These are phyloP conservation scores for Euphorbia peplus DNA, from an alignment of 345 rosid species.

Conservation along the genomic window DNA sequence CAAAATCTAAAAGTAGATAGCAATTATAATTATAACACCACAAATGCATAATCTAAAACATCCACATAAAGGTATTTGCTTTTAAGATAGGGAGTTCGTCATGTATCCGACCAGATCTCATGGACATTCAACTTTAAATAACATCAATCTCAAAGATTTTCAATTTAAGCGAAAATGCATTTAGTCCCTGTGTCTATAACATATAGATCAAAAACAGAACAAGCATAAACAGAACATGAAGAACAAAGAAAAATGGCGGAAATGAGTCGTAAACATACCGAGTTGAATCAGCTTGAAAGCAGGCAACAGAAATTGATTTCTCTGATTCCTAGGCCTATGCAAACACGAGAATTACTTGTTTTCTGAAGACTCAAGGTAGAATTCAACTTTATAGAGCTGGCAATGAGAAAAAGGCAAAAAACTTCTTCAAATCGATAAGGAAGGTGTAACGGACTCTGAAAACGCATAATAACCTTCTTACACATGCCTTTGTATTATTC, in stretches of 20 bases:
- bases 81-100: not conserved
- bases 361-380: not conserved
- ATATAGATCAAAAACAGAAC: not conserved
- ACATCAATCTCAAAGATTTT: not conserved
- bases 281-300: conserved; percentile 7
- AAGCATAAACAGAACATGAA: not conserved
- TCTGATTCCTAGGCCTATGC: conserved; percentile 12
- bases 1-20: not conserved
- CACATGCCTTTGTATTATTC: conserved; percentile 5
- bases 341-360: conserved; percentile 1
- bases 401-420: not conserved
- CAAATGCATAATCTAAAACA: not conserved
- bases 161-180: not conserved
- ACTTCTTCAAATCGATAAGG: conserved; percentile 8
- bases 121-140: not conserved
- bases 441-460: conserved; percentile 5
- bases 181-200: not conserved
- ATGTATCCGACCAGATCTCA: not conserved
- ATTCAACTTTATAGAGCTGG: not conserved
- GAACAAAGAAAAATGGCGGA: not conserved
- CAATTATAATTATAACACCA: not conserved
- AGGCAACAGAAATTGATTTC: conserved; percentile 1
- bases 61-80: not conserved
- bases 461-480: conserved; percentile 1
- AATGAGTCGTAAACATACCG: conserved; percentile 4